phyloP scores from a whole-genome alignment of 2,329 filamentous ascomycete species.

The Cadophora luteo-olivacea region DNA sequence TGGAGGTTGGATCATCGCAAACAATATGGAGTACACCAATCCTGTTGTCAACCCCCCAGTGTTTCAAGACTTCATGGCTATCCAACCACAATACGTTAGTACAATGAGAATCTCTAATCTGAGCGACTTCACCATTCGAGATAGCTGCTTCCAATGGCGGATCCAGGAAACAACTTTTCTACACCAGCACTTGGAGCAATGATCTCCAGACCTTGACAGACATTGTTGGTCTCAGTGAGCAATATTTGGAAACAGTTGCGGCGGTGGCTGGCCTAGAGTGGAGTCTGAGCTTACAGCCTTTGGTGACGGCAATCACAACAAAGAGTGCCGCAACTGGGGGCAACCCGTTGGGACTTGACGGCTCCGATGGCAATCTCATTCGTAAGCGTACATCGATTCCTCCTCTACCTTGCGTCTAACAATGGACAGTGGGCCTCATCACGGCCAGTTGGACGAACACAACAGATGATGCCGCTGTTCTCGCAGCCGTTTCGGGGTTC shows the following conservation, averaged over 20 bases:
- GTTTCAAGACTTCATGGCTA: conserved; percentile 29
- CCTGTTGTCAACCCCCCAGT: conserved; percentile 57
- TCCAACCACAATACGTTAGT: conserved; percentile 20
- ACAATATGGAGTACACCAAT: conserved; percentile 51
- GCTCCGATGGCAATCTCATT: conserved; percentile 13
- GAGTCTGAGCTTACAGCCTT: conserved; percentile 17
- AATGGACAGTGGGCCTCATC: conserved; percentile 8
- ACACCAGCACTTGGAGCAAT: conserved; percentile 18
- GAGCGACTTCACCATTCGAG: conserved; percentile 30
- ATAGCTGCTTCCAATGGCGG: conserved; percentile 6
- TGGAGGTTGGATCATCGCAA: conserved; percentile 61
- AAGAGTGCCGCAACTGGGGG: conserved; percentile 16
- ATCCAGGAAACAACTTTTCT: neutral
- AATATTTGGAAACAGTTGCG: neutral
- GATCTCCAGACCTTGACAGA: conserved; percentile 14
- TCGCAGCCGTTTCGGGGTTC: conserved; percentile 7
- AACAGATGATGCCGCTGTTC: conserved; percentile 8
- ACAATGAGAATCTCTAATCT: conserved; percentile 24
- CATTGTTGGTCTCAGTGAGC: conserved; percentile 5
- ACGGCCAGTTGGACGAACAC: neutral
- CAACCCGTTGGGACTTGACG: conserved; percentile 14
- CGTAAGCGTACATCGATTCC: neutral
- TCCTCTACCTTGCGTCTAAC: neutral
- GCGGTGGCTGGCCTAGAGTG: neutral
- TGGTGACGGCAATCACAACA: conserved; percentile 12